phyloP scores from a whole-genome alignment of 306 rosid species.

The Urtica urens region DNA sequence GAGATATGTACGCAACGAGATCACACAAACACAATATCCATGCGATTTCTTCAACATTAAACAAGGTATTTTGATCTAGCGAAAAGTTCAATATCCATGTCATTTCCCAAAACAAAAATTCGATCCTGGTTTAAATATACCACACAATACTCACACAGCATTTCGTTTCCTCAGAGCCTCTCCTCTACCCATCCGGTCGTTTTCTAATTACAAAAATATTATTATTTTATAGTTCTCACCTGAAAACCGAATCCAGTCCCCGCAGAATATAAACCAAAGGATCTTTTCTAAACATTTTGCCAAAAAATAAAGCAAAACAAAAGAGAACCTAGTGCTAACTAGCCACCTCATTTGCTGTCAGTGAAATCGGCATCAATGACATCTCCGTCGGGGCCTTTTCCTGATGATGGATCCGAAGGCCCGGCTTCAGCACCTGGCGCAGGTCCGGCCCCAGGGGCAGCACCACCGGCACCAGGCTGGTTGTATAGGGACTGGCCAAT shows the following conservation, averaged over 20 bases:
- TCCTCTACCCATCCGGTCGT: too few relatives aligned
- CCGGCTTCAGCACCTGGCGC: conserved; percentile 59
- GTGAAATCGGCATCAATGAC: conserved; percentile 89
- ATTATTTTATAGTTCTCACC: too few relatives aligned
- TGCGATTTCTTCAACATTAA: too few relatives aligned
- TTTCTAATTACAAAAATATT: too few relatives aligned
- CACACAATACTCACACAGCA: too few relatives aligned
- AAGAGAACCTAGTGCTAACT: not conserved
- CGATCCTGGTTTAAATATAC: too few relatives aligned
- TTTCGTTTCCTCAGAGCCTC: too few relatives aligned
- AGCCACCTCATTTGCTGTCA: conserved; percentile 45
- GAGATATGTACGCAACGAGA: too few relatives aligned
- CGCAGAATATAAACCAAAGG: not conserved
- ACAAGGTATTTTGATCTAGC: too few relatives aligned
- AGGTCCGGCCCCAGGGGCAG: conserved; percentile 19
- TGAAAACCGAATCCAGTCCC: not conserved
- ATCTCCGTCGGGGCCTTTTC: conserved; percentile 63
- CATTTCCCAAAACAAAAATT: too few relatives aligned
- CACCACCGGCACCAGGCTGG: conserved; percentile 61
- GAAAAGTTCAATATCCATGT: too few relatives aligned
- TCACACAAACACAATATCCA: too few relatives aligned
- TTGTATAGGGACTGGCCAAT: conserved; percentile 81
- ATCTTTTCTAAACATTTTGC: not conserved
- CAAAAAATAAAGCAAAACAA: not conserved
- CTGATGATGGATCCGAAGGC: conserved; percentile 43